Evolutionary conservation across 1,139 yeast genomes (phyloP), one percentile per base, ranked within the genome.

Genomic region (Pichia terricola): DNA sequence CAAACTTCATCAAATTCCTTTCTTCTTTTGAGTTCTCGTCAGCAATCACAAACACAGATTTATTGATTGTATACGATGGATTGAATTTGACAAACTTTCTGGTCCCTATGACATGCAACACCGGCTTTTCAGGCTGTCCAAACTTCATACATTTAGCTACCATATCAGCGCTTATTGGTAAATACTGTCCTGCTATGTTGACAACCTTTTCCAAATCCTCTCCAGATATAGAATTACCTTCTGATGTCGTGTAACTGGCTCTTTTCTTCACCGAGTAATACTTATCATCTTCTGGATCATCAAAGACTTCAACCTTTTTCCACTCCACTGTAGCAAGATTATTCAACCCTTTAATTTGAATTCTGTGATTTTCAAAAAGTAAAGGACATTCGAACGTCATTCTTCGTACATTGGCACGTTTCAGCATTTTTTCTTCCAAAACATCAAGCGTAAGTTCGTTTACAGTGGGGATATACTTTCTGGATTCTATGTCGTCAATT

Each of bases 341-440:
- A 0, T 82, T 65, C 55, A 79, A 84, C 0, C 95, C 96, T 53
- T 75, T 77, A 1, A 88, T 68, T 0, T 87, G 81, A 41, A 91
- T 73, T 0, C 72, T 70, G 7, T 30, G 9, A 2, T 79, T 77
- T 3, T 68, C 65, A 4, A 79, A 57, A 5, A 69, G 68, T 38
- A 80, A 50, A n/a, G 79, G 74, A 51, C 86, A 77, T 10, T 76
- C 70, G 55, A 84, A 83, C 39, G 72, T 73, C 3, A 80, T 71
- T 41, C 95, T 65, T 45, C 75, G 74, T 8, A 83, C 70, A 48
- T 80, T 82, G 48, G 75, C 80, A 34, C 77, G 68, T 40, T 81
- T 62, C 38, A 75, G 60, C 9, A 86, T 74, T 37, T 70, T 66
- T 8, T 69, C 63, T 46, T 72, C 69, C 42, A 84, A 71, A 34